phyloP scores from a whole-genome alignment of 768 basidiomycete species.

The Pleurotus salmoneostramineus region DNA sequence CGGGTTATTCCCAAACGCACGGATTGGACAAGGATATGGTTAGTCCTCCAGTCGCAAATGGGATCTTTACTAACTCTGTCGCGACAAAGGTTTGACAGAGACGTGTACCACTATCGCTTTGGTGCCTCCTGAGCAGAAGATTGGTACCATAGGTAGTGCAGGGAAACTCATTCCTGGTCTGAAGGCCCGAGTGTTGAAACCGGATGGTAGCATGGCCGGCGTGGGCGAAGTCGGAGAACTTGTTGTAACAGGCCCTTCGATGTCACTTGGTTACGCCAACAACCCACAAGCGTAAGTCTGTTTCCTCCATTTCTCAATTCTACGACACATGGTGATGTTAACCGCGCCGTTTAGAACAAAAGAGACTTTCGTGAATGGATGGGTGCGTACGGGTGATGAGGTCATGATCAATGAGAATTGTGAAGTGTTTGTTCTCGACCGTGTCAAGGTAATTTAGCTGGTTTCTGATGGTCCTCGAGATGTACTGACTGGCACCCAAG shows the following conservation, averaged over 20 bases:
- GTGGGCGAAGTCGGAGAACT: conserved; percentile 42
- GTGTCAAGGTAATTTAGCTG: conserved; percentile 54
- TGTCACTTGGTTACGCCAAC: conserved; percentile 55
- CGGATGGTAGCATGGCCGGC: conserved; percentile 35
- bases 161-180: conserved; percentile 57
- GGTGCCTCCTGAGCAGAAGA: conserved; percentile 35
- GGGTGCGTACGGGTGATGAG: conserved; percentile 72
- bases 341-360: conserved; percentile 38
- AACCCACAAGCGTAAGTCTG: conserved; percentile 56
- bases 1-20: conserved; percentile 51
- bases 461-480: neutral
- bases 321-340: conserved; percentile 15
- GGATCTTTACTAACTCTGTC: neutral
- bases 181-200: conserved; percentile 35
- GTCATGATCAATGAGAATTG: conserved; percentile 55
- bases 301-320: neutral
- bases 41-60: neutral
- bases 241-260: conserved; percentile 46
- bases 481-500: conserved; percentile 24
- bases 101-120: conserved; percentile 50
- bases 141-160: conserved; percentile 50
- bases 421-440: conserved; percentile 69
- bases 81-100: conserved; percentile 55
- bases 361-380: conserved; percentile 60
- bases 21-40: conserved; percentile 68